Percentiles rank a stretch among this genome's conserved stretches.
Conservation (phyloP, 2,329 filamentous ascomycete genomes). For the Colletotrichum sublineola region DNA sequence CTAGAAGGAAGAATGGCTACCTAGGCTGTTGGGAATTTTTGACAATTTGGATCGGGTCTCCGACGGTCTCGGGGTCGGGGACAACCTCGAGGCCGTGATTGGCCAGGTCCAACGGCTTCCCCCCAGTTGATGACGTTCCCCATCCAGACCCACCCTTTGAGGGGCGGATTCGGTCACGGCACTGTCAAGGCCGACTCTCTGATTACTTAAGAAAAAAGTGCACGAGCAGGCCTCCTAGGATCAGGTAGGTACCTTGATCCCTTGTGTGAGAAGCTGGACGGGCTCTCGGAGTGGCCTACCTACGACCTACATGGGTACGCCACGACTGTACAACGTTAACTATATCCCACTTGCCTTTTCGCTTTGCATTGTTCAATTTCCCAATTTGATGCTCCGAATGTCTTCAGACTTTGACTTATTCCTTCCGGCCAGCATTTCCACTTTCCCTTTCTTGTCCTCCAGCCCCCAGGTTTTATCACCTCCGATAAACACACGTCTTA, state of each 20-base stretch:
- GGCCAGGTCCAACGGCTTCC: background rate
- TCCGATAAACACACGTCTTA: background rate
- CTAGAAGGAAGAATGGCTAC: conserved; percentile 23
- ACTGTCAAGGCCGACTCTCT: conserved; percentile 16
- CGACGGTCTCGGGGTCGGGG: conserved; percentile 35
- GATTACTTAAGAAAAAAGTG: conserved; percentile 33
- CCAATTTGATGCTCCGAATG: conserved; percentile 20
- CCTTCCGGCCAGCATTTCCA: background rate
- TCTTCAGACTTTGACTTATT: background rate
- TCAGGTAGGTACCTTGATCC: background rate
- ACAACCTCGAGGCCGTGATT: conserved; percentile 33
- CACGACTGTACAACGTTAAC: conserved; percentile 7
- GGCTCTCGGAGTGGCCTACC: conserved; percentile 27
- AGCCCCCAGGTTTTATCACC: conserved; percentile 8
- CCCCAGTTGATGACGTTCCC: conserved; percentile 34
- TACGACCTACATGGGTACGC: background rate
- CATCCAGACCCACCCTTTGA: conserved; percentile 7
- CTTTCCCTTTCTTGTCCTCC: background rate
- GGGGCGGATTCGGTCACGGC: conserved; percentile 18
- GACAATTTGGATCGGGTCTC: conserved; percentile 27
- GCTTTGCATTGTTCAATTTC: conserved; percentile 27
- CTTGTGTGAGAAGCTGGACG: conserved; percentile 2
- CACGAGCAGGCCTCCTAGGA: conserved; percentile 17
- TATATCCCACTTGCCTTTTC: conserved; percentile 28
- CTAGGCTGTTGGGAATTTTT: conserved; percentile 22